These are phyloP conservation scores for Porcisia deanei DNA, from an alignment of 208 protist species.

Conservation along the genomic window DNA sequence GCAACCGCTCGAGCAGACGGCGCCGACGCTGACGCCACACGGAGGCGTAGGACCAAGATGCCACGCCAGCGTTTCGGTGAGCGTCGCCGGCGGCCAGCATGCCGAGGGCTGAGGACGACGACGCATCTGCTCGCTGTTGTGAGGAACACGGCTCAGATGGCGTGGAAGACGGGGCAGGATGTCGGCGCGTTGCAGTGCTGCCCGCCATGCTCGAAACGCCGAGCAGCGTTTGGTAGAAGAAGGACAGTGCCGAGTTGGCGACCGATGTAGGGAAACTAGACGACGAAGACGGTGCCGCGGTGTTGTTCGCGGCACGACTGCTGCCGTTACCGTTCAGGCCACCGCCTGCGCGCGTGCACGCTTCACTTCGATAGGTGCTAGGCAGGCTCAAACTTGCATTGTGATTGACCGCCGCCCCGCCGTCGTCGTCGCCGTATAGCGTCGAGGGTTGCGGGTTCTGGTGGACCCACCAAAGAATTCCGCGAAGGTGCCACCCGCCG, in stretches of 20 bases:
- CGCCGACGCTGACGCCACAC: slow-evolving; percentile 28
- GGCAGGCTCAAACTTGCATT: background rate
- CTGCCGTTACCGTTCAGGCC: background rate
- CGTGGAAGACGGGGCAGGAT: background rate
- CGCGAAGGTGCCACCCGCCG: slow-evolving; percentile 8
- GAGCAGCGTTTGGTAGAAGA: slow-evolving; percentile 18
- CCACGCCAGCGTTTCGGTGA: background rate
- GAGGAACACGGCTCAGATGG: background rate
- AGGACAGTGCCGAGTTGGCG: slow-evolving; percentile 2
- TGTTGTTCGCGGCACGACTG: background rate
- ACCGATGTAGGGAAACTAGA: background rate
- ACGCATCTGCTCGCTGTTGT: background rate
- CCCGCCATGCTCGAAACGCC: slow-evolving; percentile 7
- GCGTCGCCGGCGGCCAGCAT: too few species aligned
- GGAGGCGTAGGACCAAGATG: background rate
- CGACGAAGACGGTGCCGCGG: background rate
- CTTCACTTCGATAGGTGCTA: background rate
- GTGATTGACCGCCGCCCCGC: background rate
- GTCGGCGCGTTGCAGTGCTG: background rate
- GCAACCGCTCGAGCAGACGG: slow-evolving; percentile 23
- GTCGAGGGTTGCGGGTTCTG: slow-evolving; percentile 12
- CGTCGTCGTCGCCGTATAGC: slow-evolving; percentile 6
- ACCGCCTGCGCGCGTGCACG: background rate
- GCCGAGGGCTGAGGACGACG: background rate
- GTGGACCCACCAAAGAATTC: slow-evolving; percentile 20